Base-by-base conservation (phyloP, 192 early-diverging fungal species). In the Coemansia sp. region DNA sequence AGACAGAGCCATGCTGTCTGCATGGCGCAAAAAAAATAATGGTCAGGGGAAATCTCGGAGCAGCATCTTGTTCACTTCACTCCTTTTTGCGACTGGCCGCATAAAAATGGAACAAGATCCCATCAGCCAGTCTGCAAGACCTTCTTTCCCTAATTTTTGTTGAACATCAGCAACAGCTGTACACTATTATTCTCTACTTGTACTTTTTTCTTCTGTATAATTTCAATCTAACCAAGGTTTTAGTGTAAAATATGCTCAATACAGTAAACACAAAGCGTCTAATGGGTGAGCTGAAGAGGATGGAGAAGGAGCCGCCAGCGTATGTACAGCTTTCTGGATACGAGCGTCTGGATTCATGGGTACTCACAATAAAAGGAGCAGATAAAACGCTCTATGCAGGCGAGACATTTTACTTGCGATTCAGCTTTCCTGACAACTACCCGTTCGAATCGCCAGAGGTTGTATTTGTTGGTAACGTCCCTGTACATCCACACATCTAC, bases 401-500 rank as follows among this genome's bases (percentile, higher is more conserved):
- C 7, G 85, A 86, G 56, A 26, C 38, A 16, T 86, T 83, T 41
- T 67, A 60, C 16, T 64, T 86, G 74, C 77, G 83, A 78, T 90
- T 92, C 72, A 82, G 78, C 38, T 91, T 92, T 73, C 83, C 86
- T 19, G 78, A 78, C 12, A 84, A 83, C 34, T 92, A 91, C 68
- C 91, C 91, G 22, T 67, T 89, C 44, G 89, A 90, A 56, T 85
- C 91, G 16, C 89, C 89, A 32, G 89, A 91, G 62, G 88, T 89
- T 1, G 62, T 90, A 0, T 89, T 92, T 62, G 68, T 88, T 5
- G 74, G 72, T 44, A 74, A 82, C 12, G 74, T 87, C 14, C 91
- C 91, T 6, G 74, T 88, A 48, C 89, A 92, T 54, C 91, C 89
- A 31, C 89, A 92, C 71, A 82, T 89, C 27, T 93, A 94, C 72